Evolutionary conservation across 2,329 filamentous ascomycete genomes (phyloP).

Genomic region (Colletotrichum abscissum): DNA sequence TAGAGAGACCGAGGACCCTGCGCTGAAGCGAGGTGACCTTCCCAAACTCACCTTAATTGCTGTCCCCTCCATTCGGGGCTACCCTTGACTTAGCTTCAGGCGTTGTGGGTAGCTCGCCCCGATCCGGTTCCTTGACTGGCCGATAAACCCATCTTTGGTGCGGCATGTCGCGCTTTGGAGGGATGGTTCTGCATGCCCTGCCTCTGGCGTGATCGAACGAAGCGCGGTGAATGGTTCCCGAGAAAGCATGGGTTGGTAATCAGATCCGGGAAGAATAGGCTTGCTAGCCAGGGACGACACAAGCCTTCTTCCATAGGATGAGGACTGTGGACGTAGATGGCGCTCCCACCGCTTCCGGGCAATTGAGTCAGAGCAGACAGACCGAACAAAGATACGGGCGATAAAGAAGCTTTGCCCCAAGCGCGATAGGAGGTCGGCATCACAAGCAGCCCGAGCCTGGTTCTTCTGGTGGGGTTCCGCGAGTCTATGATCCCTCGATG

Average conservation of each 20-base stretch:
- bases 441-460: conserved; percentile 31
- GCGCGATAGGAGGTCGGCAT: conserved; percentile 28
- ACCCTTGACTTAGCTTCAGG: conserved; percentile 34
- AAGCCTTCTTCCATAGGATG: neutral
- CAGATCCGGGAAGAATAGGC: conserved; percentile 24
- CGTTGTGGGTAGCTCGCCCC: conserved; percentile 26
- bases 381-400: conserved; percentile 32
- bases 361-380: conserved; percentile 15
- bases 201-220: conserved; percentile 37
- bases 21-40: conserved; percentile 26
- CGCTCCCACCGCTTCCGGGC: conserved; percentile 20
- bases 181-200: conserved; percentile 32
- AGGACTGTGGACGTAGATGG: conserved; percentile 23
- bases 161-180: conserved; percentile 30
- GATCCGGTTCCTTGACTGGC: conserved; percentile 30
- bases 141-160: conserved; percentile 27
- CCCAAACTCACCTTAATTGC: conserved; percentile 33
- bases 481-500: conserved; percentile 36
- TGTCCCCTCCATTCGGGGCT: conserved; percentile 29
- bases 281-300: neutral
- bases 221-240: conserved; percentile 21
- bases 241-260: conserved; percentile 30
- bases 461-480: conserved; percentile 27
- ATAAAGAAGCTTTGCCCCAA: conserved; percentile 18
- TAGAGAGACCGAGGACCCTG: conserved; percentile 34